Percentiles rank a stretch among this genome's conserved stretches.
Conservation (phyloP, 1,139 yeast genomes). For the Kodamaea anthophila region DNA sequence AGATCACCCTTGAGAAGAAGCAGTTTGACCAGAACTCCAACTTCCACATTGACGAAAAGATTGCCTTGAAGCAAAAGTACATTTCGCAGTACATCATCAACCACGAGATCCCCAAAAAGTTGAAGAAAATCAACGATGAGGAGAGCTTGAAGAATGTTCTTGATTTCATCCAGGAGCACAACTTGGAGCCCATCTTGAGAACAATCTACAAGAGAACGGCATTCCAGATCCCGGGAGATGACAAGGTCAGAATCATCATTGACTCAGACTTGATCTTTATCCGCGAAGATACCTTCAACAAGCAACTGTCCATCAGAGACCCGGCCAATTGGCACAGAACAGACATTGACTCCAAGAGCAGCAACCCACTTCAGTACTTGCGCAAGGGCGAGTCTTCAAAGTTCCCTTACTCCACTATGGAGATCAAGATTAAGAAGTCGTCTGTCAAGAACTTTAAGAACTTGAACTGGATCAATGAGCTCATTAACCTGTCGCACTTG, state of each 20-base stretch:
- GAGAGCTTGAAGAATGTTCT: conserved; percentile 55
- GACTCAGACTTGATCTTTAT: conserved; percentile 85
- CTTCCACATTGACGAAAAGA: conserved; percentile 50
- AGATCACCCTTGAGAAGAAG: conserved; percentile 75
- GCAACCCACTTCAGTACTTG: conserved; percentile 63
- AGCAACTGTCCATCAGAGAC: conserved; percentile 80
- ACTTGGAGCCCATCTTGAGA: conserved; percentile 80
- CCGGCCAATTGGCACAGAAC: conserved; percentile 88
- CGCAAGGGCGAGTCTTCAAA: conserved; percentile 82
- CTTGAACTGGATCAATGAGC: conserved; percentile 81
- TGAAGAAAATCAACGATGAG: conserved; percentile 23
- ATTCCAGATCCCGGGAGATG: conserved; percentile 97
- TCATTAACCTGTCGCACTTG: conserved; percentile 66
- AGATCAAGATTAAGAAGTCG: conserved; percentile 65
- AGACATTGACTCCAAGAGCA: conserved; percentile 75
- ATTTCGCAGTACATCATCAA: conserved; percentile 53
- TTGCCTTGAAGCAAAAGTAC: conserved; percentile 74
- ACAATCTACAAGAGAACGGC: conserved; percentile 89
- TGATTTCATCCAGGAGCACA: conserved; percentile 55
- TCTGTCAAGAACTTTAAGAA: conserved; percentile 34
- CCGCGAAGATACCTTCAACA: conserved; percentile 85
- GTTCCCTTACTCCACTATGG: conserved; percentile 91
- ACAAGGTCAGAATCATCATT: conserved; percentile 78
- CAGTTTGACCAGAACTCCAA: conserved; percentile 52
- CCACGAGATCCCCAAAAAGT: conserved; percentile 13